Conservation (phyloP, 768 basidiomycete species). For the Dioszegia crocea region DNA sequence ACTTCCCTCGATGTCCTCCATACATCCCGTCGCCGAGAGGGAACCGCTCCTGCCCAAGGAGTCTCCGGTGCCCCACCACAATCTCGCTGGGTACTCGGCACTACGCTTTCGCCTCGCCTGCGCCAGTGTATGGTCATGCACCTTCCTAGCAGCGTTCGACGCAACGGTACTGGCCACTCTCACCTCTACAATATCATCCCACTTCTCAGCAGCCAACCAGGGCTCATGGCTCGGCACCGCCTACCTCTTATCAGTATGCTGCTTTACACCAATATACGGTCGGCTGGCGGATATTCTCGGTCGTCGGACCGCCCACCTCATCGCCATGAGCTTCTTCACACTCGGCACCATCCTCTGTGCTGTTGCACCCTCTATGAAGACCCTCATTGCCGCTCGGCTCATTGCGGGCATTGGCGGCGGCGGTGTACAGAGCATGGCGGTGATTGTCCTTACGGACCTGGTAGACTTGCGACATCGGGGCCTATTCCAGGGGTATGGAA, state of each 20-base stretch:
- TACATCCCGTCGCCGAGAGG: no score
- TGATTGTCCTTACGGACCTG: conserved; percentile 75
- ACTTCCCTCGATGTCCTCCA: background rate
- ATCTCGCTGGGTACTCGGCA: conserved; percentile 34
- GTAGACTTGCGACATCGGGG: conserved; percentile 84
- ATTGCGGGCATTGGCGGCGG: conserved; percentile 43
- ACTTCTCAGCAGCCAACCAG: conserved; percentile 34
- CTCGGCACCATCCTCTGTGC: conserved; percentile 35
- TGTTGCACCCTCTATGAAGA: conserved; percentile 29
- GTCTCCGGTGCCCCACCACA: background rate
- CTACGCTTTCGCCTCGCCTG: conserved; percentile 31
- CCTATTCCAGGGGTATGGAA: conserved; percentile 61
- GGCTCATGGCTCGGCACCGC: conserved; percentile 44
- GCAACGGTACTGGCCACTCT: conserved; percentile 34
- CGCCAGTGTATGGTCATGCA: conserved; percentile 27
- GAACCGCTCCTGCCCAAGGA: no score
- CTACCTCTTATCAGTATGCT: conserved; percentile 40
- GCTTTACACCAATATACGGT: conserved; percentile 43
- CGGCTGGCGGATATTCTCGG: conserved; percentile 35
- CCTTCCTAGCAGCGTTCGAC: conserved; percentile 33
- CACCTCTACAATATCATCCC: conserved; percentile 29
- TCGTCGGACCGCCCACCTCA: conserved; percentile 27
- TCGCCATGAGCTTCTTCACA: conserved; percentile 28
- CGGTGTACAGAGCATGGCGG: conserved; percentile 25
- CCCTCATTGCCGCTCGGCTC: conserved; percentile 25